Evolutionary conservation across 768 basidiomycete species (phyloP), one percentile per base, ranked within the genome.

Genomic region (Russula foetens): DNA sequence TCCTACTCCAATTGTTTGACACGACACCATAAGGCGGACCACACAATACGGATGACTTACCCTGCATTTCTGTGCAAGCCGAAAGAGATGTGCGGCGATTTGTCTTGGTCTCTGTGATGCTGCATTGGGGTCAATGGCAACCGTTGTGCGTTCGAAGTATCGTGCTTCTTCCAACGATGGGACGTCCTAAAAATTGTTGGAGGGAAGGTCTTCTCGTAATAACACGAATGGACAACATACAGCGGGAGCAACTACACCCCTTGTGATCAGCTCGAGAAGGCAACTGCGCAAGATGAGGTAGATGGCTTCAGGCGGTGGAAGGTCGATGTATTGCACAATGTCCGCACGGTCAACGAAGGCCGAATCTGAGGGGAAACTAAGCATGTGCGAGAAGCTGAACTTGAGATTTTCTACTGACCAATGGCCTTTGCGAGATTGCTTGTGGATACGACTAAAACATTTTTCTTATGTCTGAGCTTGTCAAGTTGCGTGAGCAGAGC

Each of bases 261-360:
- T 86, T 17, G 73, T 71, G 64, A 92, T 79, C 58, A 99, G 83
- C 70, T 98, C 96, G 29, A 77, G 73, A 15, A 99, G 75, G 68
- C 90, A 94, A 6, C 84, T 84, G 7, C 86, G 81, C 29, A 98
- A 75, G 64, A 99, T 98, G 71, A 93, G 90, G 74, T 97, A 98
- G 49, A 98, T 82, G 0, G 94, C 97, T 64, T 94, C 89, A 17
- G 86, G 82, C 6, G 94, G 86, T 1, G 97, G 97, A 7, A 93
- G 79, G 65, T 94, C 95, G 21, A 98, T 81, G 68, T 92, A 97
- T 76, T 96, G 95, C 21, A 97, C 84, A 51, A 98, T 93, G 68
- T 99, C 97, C 9, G 96, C 97, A 43, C 97, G 87, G 69, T 98
- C 97, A 50, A 98, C 85, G 70, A 98, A 98, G 4, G 96, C 97